phyloP scores from a whole-genome alignment of 257 asterid genomes.

The Primulina huaijiensis region DNA sequence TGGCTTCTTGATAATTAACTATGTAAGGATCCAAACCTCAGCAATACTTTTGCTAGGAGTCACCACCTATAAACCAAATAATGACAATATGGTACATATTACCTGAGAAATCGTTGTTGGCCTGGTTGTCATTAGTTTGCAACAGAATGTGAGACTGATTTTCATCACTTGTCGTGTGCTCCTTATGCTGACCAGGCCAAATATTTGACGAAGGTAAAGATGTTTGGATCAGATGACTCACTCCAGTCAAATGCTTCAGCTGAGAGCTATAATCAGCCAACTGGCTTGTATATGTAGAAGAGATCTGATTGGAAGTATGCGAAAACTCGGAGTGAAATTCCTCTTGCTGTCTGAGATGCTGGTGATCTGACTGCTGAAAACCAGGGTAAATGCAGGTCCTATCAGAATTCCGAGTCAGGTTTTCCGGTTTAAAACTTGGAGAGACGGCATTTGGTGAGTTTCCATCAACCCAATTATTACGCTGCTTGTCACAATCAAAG shows the following conservation, averaged over 20 bases:
- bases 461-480: conserved; percentile 54
- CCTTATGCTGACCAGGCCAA: conserved; percentile 34
- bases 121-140: conserved; percentile 22
- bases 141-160: conserved; percentile 28
- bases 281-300: conserved; percentile 31
- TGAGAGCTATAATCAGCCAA: conserved; percentile 41
- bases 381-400: conserved; percentile 36
- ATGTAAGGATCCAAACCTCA: not conserved
- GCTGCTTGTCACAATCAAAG: conserved; percentile 40
- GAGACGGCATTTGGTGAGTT: conserved; percentile 45
- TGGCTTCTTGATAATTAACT: conserved; percentile 18
- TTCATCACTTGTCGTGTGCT: conserved; percentile 24
- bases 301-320: conserved; percentile 34
- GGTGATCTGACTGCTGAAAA: conserved; percentile 40
- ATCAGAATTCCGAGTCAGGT: conserved; percentile 29
- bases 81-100: not conserved
- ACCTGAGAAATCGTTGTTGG: conserved; percentile 25
- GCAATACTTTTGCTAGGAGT: conserved; percentile 2
- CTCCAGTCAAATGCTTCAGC: conserved; percentile 36
- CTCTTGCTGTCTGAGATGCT: conserved; percentile 35
- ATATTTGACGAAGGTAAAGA: conserved; percentile 31
- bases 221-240: conserved; percentile 37
- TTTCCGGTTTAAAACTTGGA: conserved; percentile 50
- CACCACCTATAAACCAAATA: conserved; percentile 6
- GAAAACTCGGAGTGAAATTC: conserved; percentile 45